Evolutionary conservation across 495 filamentous ascomycete genomes (phyloP).

Genomic region (Aspergillus incahuasiensis): DNA sequence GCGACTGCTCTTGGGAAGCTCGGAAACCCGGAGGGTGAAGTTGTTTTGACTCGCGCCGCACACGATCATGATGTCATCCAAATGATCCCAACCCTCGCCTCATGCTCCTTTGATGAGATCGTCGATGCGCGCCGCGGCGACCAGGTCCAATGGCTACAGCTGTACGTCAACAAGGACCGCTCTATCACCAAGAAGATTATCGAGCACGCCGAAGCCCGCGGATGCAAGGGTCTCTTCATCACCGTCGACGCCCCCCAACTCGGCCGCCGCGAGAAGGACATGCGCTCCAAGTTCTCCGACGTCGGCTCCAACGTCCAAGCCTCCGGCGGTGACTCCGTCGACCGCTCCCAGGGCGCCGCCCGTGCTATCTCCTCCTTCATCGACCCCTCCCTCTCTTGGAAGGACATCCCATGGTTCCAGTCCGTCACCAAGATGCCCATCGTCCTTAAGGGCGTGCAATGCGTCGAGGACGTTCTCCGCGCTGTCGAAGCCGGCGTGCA

Average conservation of each 20-base stretch:
- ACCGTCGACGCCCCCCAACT: constrained; percentile 97
- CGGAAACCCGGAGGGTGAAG: constrained; percentile 83
- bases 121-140: constrained; percentile 73
- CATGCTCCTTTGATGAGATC: constrained; percentile 96
- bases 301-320: constrained; percentile 78
- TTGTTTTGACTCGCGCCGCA: constrained; percentile 80
- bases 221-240: constrained; percentile 96
- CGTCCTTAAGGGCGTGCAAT: constrained; percentile 92
- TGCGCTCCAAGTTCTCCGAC: constrained; percentile 90
- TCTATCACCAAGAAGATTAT: constrained; percentile 87
- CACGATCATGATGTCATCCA: constrained; percentile 83
- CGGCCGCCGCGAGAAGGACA: constrained; percentile 89
- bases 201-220: constrained; percentile 82
- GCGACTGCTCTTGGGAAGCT: constrained; percentile 91
- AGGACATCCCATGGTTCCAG: constrained; percentile 92
- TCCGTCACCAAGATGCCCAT: constrained; percentile 95
- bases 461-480: constrained; percentile 87
- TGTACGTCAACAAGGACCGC: constrained; percentile 98
- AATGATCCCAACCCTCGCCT: constrained; percentile 98
- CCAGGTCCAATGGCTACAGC: constrained; percentile 94
- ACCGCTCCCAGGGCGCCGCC: constrained; percentile 87
- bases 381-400: constrained; percentile 85
- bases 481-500: constrained; percentile 81
- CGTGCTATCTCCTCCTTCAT: constrained; percentile 93
- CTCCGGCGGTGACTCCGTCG: constrained; percentile 55